Evolutionary conservation across 768 basidiomycete species (phyloP).

Genomic region (Tylopilus balloui): DNA sequence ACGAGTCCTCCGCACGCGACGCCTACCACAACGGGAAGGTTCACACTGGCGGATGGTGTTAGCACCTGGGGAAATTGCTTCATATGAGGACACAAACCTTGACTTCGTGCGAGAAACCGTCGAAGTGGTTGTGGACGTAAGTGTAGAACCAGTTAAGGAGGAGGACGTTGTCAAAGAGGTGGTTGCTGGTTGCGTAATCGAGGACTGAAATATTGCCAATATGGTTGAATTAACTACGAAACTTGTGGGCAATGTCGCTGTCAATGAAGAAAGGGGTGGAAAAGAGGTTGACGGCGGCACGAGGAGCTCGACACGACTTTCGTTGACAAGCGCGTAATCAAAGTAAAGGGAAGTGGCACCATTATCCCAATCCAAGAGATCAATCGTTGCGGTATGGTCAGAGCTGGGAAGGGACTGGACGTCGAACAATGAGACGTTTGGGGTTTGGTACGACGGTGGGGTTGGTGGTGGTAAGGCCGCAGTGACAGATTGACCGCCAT

Average conservation of each 20-base stretch:
- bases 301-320: constrained; percentile 1
- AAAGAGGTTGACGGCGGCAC: neutral
- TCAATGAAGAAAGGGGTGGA: neutral
- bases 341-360: constrained; percentile 7
- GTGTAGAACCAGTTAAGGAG: neutral
- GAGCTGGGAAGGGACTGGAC: constrained; percentile 8
- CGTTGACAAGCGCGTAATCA: constrained; percentile 15
- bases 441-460: constrained; percentile 10
- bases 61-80: neutral
- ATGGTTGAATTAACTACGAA: neutral
- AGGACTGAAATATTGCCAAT: neutral
- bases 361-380: constrained; percentile 8
- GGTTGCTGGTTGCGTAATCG: neutral
- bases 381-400: constrained; percentile 9
- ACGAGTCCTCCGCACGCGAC: constrained; percentile 7
- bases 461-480: constrained; percentile 6
- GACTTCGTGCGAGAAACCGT: too few species aligned
- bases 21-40: constrained; percentile 1
- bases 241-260: neutral
- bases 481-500: neutral
- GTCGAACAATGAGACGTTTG: constrained; percentile 15
- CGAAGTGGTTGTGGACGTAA: neutral
- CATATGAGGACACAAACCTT: neutral
- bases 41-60: constrained; percentile 4
- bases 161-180: too few species aligned